Conservation (phyloP, 2,329 filamentous ascomycete species). For the Fusarium sulawesiense region DNA sequence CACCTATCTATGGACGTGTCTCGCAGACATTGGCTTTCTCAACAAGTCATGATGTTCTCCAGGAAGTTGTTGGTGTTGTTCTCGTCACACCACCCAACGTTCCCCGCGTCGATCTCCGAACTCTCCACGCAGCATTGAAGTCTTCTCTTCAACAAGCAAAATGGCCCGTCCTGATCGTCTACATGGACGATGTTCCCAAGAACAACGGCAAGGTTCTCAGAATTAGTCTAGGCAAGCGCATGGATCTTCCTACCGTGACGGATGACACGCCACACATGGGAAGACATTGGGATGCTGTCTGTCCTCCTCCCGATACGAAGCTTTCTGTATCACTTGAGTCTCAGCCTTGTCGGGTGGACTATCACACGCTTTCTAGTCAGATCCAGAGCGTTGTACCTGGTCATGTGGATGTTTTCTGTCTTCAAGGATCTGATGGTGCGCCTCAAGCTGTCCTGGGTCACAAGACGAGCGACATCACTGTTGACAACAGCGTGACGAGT, state of each 20-base stretch:
- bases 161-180: constrained; percentile 6
- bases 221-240: not conserved
- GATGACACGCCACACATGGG: not conserved
- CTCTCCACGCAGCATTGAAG: not conserved
- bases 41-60: not conserved
- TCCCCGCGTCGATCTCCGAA: not conserved
- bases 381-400: not conserved
- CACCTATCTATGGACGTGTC: not conserved
- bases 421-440: not conserved
- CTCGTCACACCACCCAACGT: not conserved
- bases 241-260: not conserved
- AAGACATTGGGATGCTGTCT: not conserved
- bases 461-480: rapidly evolving
- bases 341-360: not conserved
- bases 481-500: rapidly evolving
- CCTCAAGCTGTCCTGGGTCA: not conserved
- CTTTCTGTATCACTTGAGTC: not conserved
- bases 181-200: constrained; percentile 12
- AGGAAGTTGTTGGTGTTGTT: not conserved
- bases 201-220: constrained; percentile 17
- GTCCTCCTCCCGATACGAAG: not conserved
- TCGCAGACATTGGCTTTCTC: constrained; percentile 5
- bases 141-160: constrained; percentile 5
- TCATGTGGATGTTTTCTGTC: not conserved
- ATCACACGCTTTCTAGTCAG: rapidly evolving